Evolutionary conservation across 1,139 yeast genomes (phyloP).

Genomic region (Hyphopichia burtonii): DNA sequence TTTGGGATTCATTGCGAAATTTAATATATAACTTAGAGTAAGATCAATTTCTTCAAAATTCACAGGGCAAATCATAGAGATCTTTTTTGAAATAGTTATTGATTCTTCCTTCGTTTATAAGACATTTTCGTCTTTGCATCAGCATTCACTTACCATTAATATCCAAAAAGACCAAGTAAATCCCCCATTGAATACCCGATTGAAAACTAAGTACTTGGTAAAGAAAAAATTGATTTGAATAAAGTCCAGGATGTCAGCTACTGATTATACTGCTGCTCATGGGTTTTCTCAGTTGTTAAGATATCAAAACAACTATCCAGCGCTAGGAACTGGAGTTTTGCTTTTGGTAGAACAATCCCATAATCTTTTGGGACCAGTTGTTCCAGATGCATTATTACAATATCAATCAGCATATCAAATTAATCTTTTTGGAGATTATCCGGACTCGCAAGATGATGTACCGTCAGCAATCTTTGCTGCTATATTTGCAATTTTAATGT

Average conservation of each 20-base stretch:
- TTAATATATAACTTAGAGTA: no score
- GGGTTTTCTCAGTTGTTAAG: slow-evolving; percentile 34
- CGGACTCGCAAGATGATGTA: slow-evolving; percentile 52
- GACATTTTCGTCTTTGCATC: no score
- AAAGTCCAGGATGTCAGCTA: neutral
- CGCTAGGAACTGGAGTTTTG: slow-evolving; percentile 51
- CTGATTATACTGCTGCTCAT: slow-evolving; percentile 19
- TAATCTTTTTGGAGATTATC: slow-evolving; percentile 67
- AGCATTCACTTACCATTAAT: no score
- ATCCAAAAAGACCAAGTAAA: no score
- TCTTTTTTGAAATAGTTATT: no score
- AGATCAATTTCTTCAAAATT: no score
- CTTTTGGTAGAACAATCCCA: slow-evolving; percentile 29
- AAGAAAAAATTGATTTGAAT: no score
- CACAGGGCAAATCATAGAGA: no score
- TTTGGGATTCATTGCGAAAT: no score
- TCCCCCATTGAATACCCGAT: no score
- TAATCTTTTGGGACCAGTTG: slow-evolving; percentile 21
- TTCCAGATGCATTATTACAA: slow-evolving; percentile 37
- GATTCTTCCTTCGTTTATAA: no score
- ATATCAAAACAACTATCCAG: slow-evolving; percentile 40
- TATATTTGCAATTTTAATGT: slow-evolving; percentile 47
- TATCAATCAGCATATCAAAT: slow-evolving; percentile 44
- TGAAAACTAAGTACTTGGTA: neutral
- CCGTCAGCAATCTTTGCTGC: slow-evolving; percentile 63